These are phyloP conservation scores for Carallia pectinifolia DNA, from an alignment of 345 rosid genomes.

Conservation along the genomic window DNA sequence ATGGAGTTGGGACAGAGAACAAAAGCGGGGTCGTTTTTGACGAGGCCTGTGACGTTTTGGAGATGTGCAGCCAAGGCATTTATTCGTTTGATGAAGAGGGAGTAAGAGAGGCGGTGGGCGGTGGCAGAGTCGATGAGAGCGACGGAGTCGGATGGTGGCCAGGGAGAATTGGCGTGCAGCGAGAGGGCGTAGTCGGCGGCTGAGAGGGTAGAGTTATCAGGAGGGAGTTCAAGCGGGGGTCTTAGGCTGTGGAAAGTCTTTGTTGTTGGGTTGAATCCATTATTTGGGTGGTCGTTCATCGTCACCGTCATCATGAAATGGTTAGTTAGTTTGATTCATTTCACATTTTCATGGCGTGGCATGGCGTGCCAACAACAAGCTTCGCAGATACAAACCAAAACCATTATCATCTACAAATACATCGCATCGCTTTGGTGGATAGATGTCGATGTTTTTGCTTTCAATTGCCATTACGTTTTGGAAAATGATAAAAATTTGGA, in stretches of 20 bases:
- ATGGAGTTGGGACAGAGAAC: slow-evolving; percentile 25
- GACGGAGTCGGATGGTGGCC: slow-evolving; percentile 7
- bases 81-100: background rate
- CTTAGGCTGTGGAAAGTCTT: slow-evolving; percentile 35
- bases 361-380: no score
- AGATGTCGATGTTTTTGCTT: no score
- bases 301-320: background rate
- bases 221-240: slow-evolving; percentile 25
- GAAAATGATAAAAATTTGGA: no score
- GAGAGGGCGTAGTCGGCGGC: slow-evolving; percentile 28
- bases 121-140: slow-evolving; percentile 11
- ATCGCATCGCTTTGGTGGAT: no score
- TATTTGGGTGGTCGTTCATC: slow-evolving; percentile 9
- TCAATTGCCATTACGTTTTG: no score
- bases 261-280: slow-evolving; percentile 30
- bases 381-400: no score
- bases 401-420: no score
- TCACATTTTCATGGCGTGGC: no score
- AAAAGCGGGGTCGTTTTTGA: slow-evolving; percentile 27
- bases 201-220: slow-evolving; percentile 17
- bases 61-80: slow-evolving; percentile 3
- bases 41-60: slow-evolving; percentile 7
- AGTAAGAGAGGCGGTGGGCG: slow-evolving; percentile 11
- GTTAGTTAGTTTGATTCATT: background rate
- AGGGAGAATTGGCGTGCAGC: slow-evolving; percentile 12